Conservation (phyloP, 2,329 filamentous ascomycete species). For the Xylariales sp. region DNA sequence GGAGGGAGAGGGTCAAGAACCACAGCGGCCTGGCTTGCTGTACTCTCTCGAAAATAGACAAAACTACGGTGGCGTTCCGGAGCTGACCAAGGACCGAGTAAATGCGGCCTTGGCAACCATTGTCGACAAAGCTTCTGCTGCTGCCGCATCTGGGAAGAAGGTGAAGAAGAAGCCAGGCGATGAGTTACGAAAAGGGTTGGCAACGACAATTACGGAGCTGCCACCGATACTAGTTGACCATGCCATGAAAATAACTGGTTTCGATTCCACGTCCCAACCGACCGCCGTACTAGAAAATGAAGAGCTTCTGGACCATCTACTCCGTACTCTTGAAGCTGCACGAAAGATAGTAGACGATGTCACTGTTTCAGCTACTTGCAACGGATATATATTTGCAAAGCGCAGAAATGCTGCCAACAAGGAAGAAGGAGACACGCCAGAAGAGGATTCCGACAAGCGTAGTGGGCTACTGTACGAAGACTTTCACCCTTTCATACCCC, state of each 20-base stretch:
- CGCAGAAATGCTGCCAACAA: conserved; percentile 31
- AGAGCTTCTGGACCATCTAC: conserved; percentile 58
- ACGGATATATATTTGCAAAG: conserved; percentile 86
- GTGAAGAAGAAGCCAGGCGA: conserved; percentile 71
- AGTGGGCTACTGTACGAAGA: conserved; percentile 76
- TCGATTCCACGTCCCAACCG: conserved; percentile 65
- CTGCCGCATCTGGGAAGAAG: conserved; percentile 54
- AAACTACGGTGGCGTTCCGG: conserved; percentile 73
- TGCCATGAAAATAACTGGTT: conserved; percentile 63
- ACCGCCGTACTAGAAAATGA: conserved; percentile 67
- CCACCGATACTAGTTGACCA: conserved; percentile 88
- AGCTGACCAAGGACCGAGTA: conserved; percentile 70
- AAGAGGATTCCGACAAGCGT: conserved; percentile 30
- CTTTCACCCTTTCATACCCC: conserved; percentile 87
- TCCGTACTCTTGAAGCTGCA: conserved; percentile 66
- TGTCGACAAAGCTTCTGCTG: conserved; percentile 51
- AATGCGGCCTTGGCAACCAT: conserved; percentile 64
- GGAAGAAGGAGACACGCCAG: conserved; percentile 24
- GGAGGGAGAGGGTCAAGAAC: conserved; percentile 79
- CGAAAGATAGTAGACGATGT: conserved; percentile 65
- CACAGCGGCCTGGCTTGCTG: conserved; percentile 68
- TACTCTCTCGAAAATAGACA: conserved; percentile 81
- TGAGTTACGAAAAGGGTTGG: conserved; percentile 73
- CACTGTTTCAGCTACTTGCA: conserved; percentile 59
- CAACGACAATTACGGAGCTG: conserved; percentile 80